Percentiles rank a stretch among this genome's conserved stretches.
These are phyloP conservation scores for Annona squamosa DNA, from an alignment of 164 flowering plant species.

Conservation along the genomic window DNA sequence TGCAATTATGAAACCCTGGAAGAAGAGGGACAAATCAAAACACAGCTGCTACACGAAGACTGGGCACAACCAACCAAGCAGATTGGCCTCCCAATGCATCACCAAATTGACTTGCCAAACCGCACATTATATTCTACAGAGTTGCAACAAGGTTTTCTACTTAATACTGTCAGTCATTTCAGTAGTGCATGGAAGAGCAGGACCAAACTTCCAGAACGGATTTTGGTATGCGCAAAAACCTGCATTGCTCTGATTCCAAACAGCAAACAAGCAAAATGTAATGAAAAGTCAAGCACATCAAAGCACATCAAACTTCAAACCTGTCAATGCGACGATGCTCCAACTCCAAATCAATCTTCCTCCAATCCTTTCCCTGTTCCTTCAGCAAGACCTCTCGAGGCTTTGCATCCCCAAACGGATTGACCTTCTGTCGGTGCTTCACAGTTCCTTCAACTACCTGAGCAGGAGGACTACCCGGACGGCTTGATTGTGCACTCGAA, in stretches of 20 bases:
- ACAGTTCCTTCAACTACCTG: conserved; percentile 29
- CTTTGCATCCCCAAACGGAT: conserved; percentile 95
- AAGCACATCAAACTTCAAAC: conserved; percentile 20
- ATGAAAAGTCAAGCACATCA: neutral
- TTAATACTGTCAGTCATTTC: neutral
- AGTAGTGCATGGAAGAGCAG: neutral
- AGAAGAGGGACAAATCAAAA: neutral
- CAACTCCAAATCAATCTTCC: conserved; percentile 79
- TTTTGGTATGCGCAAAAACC: neutral
- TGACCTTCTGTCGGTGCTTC: conserved; percentile 62
- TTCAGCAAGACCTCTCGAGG: conserved; percentile 76
- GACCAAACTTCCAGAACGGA: neutral
- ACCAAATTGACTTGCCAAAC: too few species aligned
- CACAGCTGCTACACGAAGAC: conserved; percentile 2
- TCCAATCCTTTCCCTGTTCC: conserved; percentile 79
- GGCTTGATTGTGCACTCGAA: conserved; percentile 53
- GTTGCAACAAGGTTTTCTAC: too few species aligned
- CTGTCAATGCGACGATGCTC: conserved; percentile 75
- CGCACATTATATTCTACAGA: too few species aligned
- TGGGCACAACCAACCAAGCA: neutral
- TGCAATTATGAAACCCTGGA: conserved; percentile 6
- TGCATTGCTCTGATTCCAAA: neutral
- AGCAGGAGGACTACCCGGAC: conserved; percentile 44
- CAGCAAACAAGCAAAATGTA: neutral
- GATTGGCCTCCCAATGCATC: too few species aligned